Percentiles rank a stretch among this genome's conserved stretches.
phyloP scores from a whole-genome alignment of 2,329 filamentous ascomycete species.

The Aspergillus puulaauensis region DNA sequence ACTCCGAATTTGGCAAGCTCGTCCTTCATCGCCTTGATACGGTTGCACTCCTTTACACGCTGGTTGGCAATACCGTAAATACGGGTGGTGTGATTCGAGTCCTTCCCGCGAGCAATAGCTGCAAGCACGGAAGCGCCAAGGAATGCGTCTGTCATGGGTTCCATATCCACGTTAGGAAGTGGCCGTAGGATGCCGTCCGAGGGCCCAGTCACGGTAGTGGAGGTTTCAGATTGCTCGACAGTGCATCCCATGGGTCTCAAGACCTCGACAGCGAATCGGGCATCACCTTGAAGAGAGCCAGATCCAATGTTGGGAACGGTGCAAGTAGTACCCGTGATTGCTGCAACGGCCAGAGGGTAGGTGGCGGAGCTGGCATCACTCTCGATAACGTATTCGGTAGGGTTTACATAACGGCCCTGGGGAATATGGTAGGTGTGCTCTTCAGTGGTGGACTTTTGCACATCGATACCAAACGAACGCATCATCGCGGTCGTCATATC shows the following conservation, averaged over 20 bases:
- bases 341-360: slow-evolving; percentile 89
- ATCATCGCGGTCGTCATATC: slow-evolving; percentile 99
- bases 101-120: slow-evolving; percentile 76
- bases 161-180: slow-evolving; percentile 88
- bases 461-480: slow-evolving; percentile 81
- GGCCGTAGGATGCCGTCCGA: slow-evolving; percentile 69
- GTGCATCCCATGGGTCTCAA: slow-evolving; percentile 89
- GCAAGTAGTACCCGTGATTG: slow-evolving; percentile 92
- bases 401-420: slow-evolving; percentile 78
- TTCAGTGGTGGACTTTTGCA: slow-evolving; percentile 73
- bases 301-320: slow-evolving; percentile 96
- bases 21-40: slow-evolving; percentile 92
- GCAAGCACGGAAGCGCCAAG: slow-evolving; percentile 90
- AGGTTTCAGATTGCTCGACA: slow-evolving; percentile 78
- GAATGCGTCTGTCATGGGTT: slow-evolving; percentile 98
- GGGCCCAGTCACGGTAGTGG: slow-evolving; percentile 94
- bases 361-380: slow-evolving; percentile 98
- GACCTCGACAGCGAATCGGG: slow-evolving; percentile 88
- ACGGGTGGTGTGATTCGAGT: slow-evolving; percentile 63
- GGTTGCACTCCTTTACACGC: slow-evolving; percentile 96
- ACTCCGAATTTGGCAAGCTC: slow-evolving; percentile 94
- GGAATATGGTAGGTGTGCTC: slow-evolving; percentile 93
- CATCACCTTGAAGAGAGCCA: slow-evolving; percentile 88
- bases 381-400: slow-evolving; percentile 83
- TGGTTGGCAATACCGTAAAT: slow-evolving; percentile 97